phyloP scores from a whole-genome alignment of 2,329 filamentous ascomycete genomes.

The Aciculosporium take region DNA sequence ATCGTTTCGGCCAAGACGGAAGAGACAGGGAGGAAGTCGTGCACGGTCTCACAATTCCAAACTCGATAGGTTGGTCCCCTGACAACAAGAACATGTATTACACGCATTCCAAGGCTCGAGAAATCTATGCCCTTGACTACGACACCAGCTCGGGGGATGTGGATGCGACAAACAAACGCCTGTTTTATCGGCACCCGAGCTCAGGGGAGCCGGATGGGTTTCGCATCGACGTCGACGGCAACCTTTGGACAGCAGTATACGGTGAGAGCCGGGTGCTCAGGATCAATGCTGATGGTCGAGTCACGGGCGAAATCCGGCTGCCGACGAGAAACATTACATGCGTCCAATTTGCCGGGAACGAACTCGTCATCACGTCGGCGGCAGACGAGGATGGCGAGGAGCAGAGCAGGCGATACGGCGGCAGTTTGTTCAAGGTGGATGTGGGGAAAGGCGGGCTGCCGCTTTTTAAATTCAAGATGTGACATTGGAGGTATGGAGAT shows the following conservation, averaged over 20 bases:
- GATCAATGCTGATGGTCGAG: slow-evolving; percentile 52
- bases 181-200: slow-evolving; percentile 57
- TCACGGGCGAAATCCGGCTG: slow-evolving; percentile 61
- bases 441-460: slow-evolving; percentile 56
- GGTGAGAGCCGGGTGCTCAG: slow-evolving; percentile 63
- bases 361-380: slow-evolving; percentile 69
- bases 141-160: slow-evolving; percentile 47
- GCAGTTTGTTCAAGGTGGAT: slow-evolving; percentile 61
- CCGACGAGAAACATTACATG: slow-evolving; percentile 74
- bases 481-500: too few relatives aligned
- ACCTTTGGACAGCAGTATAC: slow-evolving; percentile 80
- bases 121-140: slow-evolving; percentile 66
- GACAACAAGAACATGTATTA: slow-evolving; percentile 66
- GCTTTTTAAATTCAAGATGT: slow-evolving; percentile 49
- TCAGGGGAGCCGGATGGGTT: slow-evolving; percentile 69
- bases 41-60: slow-evolving; percentile 60
- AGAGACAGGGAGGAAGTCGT: slow-evolving; percentile 45
- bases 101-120: slow-evolving; percentile 59
- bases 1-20: slow-evolving; percentile 50
- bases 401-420: slow-evolving; percentile 49
- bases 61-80: slow-evolving; percentile 68
- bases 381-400: slow-evolving; percentile 47
- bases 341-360: slow-evolving; percentile 60
- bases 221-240: slow-evolving; percentile 69
- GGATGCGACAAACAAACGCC: slow-evolving; percentile 49